Base-by-base conservation (phyloP, 441 rosid genomes). In the Erodium texanum region DNA sequence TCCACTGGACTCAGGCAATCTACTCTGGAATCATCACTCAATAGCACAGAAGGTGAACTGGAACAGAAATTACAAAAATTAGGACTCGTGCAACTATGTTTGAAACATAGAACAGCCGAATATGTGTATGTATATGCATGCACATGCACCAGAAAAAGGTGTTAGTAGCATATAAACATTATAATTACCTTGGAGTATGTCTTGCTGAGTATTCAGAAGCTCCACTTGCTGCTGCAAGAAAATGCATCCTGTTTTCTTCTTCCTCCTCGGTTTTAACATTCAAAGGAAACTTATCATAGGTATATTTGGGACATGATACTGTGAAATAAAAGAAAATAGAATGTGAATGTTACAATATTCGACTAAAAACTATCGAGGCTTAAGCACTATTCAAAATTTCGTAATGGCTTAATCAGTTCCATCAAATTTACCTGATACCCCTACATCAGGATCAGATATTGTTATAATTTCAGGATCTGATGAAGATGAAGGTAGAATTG, bases 241-340 rank as follows among this genome's bases (percentile, higher is more conserved):
- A 84, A 82, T 95, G 99, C 78, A 81, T 89, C 78, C 96, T 86
- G 85, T 87, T 95, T 80, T 89, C 97, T 79, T 90, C 97, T 80
- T 90, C 88, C 78, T 95, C 97, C 80, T 92, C 96, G 62, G 97
- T 86, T 79, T 96, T 85, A 66, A 86, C 80, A 68, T 65, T 92
- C 29, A 93, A 81, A 75, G 99, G 99, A 87, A 95, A 95, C 79
- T 96, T 92, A 77, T 95, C 99, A 80, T 90, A 92, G 18, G 87
- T 83, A 82, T 87, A 89, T 79, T 83, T 95, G 83, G 90, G 96
- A 78, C 95, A 98, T 66, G 87, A 83, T 65, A 91, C 89, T 82
- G 76, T 62, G 69, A 62, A 74, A 71, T 45, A 24, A 64, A 74
- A 71, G 61, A 62, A 54, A 79, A 38, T 62, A 74, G 73, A 75